phyloP scores from a whole-genome alignment of 176 grass and related monocot species.

The Elaeis guineensis region DNA sequence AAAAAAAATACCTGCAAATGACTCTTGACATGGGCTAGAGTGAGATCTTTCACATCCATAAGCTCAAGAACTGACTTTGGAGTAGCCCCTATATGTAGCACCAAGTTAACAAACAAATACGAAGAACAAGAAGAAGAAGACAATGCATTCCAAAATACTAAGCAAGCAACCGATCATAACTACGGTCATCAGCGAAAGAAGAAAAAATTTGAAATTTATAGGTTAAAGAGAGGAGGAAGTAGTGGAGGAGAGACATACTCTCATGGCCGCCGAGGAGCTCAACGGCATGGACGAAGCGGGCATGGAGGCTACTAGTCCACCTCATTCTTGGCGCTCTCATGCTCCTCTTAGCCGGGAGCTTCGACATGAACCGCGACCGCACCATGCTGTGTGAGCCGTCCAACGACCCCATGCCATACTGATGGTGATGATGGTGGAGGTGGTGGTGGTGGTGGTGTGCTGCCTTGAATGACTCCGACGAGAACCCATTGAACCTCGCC shows the following conservation, averaged over 20 bases:
- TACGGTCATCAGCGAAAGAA: no score
- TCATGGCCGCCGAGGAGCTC: constrained; percentile 97
- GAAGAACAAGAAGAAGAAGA: background rate
- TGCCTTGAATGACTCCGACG: constrained; percentile 49
- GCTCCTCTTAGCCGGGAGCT: constrained; percentile 81
- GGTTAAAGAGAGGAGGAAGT: background rate
- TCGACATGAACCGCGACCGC: constrained; percentile 68
- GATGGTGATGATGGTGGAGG: constrained; percentile 36
- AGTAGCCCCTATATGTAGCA: constrained; percentile 49
- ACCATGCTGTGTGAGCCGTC: constrained; percentile 2
- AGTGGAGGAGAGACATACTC: constrained; percentile 29
- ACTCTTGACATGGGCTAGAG: constrained; percentile 98
- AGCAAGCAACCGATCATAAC: background rate
- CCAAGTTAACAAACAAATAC: background rate
- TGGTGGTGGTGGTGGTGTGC: constrained; percentile 29
- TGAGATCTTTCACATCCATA: constrained; percentile 99
- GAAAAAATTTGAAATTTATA: background rate
- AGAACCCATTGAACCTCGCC: constrained; percentile 62
- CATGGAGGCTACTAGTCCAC: constrained; percentile 94
- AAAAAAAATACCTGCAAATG: constrained; percentile 83
- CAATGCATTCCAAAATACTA: background rate
- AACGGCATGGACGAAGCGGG: constrained; percentile 91
- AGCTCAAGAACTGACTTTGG: constrained; percentile 98
- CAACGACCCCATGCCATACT: constrained; percentile 33
- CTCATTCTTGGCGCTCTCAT: constrained; percentile 92